Evolutionary conservation across 225 moss, liverwort and hornwort species (phyloP), one percentile per base, ranked within the genome.

Genomic region (Anthoceros angustus): DNA sequence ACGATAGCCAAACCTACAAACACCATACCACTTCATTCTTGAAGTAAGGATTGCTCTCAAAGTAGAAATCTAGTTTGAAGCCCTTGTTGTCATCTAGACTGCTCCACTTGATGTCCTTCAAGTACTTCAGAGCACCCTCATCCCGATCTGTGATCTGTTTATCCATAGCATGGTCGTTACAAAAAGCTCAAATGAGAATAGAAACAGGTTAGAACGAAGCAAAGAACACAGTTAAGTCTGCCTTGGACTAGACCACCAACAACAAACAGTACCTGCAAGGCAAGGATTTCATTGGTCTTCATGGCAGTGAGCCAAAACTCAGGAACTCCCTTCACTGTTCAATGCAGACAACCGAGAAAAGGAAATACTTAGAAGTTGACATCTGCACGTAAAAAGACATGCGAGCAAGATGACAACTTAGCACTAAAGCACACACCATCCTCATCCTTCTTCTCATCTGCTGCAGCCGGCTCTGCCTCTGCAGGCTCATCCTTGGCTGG

Each of bases 251-350:
- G 16, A 6, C 14, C 6, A 7, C 8, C 8, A 18, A 7, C 55
- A 18, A 9, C 55, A 9, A 15, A 55, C 18, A 7, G 23, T 70
- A 88, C 94, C 88, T 94, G 94, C 88, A 88, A 84, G 62, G 83
- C 86, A 61, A 94, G 70, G 62, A 94, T 86, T 73, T 94, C 90
- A 45, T 94, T 90, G 41, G 87, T 88, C 67, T 94, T 94, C 94
- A 94, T 88, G 5, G 94, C 90, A 16, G 88, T 90, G 20, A 94
- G 84, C 94, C 94, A 94, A 66, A 94, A 94, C 71, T 94, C 88
- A 4, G 94, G 94, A 9, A 94, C 80, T 65, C 94, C 94, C 68
- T 83, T 88, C 42, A 66, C 90, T 94, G 88, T 69, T 67, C 15
- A 18, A 48, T 20, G n/a, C 5, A 12, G 14, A 55, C 6, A 55